These are phyloP conservation scores for Usnea hakonensis DNA, from an alignment of 495 filamentous ascomycete genomes.

Conservation along the genomic window DNA sequence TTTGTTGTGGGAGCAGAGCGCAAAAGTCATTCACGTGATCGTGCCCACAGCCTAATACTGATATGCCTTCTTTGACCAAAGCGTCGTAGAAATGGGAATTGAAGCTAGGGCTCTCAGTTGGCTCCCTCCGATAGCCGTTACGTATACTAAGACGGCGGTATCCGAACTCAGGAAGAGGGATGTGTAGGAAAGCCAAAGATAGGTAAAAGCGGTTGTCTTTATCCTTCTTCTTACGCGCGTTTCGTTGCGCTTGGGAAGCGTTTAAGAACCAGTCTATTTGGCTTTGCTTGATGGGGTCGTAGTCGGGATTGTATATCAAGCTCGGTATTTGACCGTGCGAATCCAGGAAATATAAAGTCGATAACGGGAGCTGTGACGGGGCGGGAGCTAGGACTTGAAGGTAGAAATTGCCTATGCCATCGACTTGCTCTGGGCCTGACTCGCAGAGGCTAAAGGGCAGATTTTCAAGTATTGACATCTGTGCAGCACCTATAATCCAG, in stretches of 20 bases:
- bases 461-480: conserved; percentile 29
- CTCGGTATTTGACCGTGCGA: conserved; percentile 32
- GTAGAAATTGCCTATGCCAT: conserved; percentile 36
- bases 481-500: conserved; percentile 25
- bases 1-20: conserved; percentile 27
- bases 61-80: conserved; percentile 31
- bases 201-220: conserved; percentile 24
- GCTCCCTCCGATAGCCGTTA: conserved; percentile 30
- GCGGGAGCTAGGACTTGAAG: conserved; percentile 31
- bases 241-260: conserved; percentile 29
- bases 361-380: conserved; percentile 29
- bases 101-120: conserved; percentile 30
- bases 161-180: conserved; percentile 31
- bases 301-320: conserved; percentile 28
- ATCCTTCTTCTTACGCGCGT: conserved; percentile 24
- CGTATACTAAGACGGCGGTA: conserved; percentile 27
- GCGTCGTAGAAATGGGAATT: conserved; percentile 35
- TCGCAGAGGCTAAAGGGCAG: conserved; percentile 32
- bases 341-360: conserved; percentile 36
- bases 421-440: conserved; percentile 31
- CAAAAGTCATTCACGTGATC: conserved; percentile 38
- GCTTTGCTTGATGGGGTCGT: conserved; percentile 33
- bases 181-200: conserved; percentile 29
- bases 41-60: conserved; percentile 32
- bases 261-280: conserved; percentile 35